Conservation (phyloP, 495 filamentous ascomycete species). For the Penicillium herquei region DNA sequence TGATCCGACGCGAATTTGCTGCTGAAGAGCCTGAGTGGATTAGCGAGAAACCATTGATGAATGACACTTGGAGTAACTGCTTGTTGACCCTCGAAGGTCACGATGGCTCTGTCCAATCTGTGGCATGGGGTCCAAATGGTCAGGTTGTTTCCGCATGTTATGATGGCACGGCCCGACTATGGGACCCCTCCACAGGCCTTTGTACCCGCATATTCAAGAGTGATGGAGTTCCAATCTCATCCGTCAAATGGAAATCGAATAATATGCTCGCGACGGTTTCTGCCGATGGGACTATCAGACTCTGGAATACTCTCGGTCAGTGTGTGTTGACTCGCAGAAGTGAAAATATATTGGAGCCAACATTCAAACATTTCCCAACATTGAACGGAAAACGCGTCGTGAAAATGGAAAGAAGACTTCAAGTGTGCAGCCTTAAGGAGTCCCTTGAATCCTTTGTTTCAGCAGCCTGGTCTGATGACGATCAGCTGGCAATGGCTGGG, state of each 20-base stretch:
- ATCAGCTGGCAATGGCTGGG: not conserved
- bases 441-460: not conserved
- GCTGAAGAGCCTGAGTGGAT: conserved; percentile 18
- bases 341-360: not conserved
- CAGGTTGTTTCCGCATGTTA: not conserved
- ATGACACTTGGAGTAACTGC: conserved; percentile 19
- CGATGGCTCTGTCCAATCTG: conserved; percentile 5
- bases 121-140: not conserved
- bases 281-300: not conserved
- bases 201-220: not conserved
- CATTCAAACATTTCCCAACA: not conserved
- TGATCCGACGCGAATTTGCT: conserved; percentile 15
- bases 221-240: not conserved
- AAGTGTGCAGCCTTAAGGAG: not conserved
- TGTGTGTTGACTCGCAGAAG: too few relatives aligned
- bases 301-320: not conserved
- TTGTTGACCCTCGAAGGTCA: conserved; percentile 28
- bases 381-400: not conserved
- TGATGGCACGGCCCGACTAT: not conserved
- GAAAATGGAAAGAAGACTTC: not conserved
- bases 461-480: not conserved
- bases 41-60: conserved; percentile 9
- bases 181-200: not conserved
- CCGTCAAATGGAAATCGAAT: not conserved
- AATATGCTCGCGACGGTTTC: not conserved